phyloP scores from a whole-genome alignment of 495 filamentous ascomycete genomes.

The Jackrogersella minutella region DNA sequence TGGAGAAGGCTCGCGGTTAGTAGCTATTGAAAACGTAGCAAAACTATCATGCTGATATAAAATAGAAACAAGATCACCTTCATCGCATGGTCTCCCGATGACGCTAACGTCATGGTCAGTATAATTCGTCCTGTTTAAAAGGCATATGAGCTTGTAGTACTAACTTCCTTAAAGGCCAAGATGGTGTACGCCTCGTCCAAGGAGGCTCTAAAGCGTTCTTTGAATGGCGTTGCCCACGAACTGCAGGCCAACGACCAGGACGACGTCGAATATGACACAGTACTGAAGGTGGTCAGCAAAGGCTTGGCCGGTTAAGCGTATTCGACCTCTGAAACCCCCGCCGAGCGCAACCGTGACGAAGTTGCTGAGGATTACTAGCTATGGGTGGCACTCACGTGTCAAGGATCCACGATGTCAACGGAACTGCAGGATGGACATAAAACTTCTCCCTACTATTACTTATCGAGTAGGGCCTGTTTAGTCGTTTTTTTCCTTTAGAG shows the following conservation, averaged over 20 bases:
- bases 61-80: constrained; percentile 93
- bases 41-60: constrained; percentile 25
- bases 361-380: constrained; percentile 30
- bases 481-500: constrained; percentile 36
- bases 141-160: neutral
- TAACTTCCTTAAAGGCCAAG: constrained; percentile 66
- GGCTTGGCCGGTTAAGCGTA: constrained; percentile 57
- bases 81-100: constrained; percentile 90
- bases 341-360: constrained; percentile 22
- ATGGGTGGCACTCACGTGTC: constrained; percentile 36
- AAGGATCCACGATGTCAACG: constrained; percentile 40
- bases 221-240: constrained; percentile 79
- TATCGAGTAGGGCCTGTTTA: constrained; percentile 38
- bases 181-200: constrained; percentile 99
- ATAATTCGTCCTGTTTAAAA: constrained; percentile 6
- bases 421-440: constrained; percentile 38
- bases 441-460: constrained; percentile 22
- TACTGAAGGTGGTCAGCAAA: constrained; percentile 84
- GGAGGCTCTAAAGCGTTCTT: constrained; percentile 85
- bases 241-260: constrained; percentile 92
- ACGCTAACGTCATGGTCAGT: constrained; percentile 82
- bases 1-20: constrained; percentile 84
- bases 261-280: constrained; percentile 84
- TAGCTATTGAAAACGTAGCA: neutral
- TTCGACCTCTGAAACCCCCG: neutral